Evolutionary conservation across 495 filamentous ascomycete species (phyloP).

Genomic region (Aspergillus sclerotioniger): DNA sequence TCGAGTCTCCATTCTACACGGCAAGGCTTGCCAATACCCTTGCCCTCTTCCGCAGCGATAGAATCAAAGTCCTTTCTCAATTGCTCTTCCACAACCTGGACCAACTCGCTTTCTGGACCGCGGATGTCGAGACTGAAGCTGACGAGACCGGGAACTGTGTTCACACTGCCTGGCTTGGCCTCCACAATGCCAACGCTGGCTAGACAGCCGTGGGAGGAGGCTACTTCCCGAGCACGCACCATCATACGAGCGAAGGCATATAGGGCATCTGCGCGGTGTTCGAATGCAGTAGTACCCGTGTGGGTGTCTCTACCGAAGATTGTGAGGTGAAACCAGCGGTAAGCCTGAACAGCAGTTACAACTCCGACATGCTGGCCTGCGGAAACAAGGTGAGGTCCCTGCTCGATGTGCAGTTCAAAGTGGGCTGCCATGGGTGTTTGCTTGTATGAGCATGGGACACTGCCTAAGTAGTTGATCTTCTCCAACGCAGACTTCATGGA

Average conservation of each 20-base stretch:
- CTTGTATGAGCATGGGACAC: conserved; percentile 53
- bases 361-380: conserved; percentile 64
- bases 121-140: conserved; percentile 73
- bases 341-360: conserved; percentile 65
- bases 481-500: conserved; percentile 69
- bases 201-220: conserved; percentile 52
- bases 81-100: conserved; percentile 55
- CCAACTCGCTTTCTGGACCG: conserved; percentile 54
- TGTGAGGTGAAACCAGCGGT: conserved; percentile 68
- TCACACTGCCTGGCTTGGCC: conserved; percentile 64
- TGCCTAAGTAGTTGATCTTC: conserved; percentile 68
- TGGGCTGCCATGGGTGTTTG: conserved; percentile 72
- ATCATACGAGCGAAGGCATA: conserved; percentile 69
- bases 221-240: conserved; percentile 60
- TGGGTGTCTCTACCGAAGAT: conserved; percentile 67
- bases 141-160: conserved; percentile 71
- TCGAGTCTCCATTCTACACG: conserved; percentile 58
- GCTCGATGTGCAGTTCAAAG: conserved; percentile 83
- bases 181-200: conserved; percentile 72
- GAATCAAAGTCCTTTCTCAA: conserved; percentile 53
- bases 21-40: conserved; percentile 51
- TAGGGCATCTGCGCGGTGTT: conserved; percentile 59
- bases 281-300: conserved; percentile 72
- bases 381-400: conserved; percentile 68
- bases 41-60: conserved; percentile 56